Percentiles rank a stretch among this genome's conserved stretches.
Evolutionary conservation across 2,329 filamentous ascomycete species (phyloP).

Genomic region (Coniochaeta sp.): DNA sequence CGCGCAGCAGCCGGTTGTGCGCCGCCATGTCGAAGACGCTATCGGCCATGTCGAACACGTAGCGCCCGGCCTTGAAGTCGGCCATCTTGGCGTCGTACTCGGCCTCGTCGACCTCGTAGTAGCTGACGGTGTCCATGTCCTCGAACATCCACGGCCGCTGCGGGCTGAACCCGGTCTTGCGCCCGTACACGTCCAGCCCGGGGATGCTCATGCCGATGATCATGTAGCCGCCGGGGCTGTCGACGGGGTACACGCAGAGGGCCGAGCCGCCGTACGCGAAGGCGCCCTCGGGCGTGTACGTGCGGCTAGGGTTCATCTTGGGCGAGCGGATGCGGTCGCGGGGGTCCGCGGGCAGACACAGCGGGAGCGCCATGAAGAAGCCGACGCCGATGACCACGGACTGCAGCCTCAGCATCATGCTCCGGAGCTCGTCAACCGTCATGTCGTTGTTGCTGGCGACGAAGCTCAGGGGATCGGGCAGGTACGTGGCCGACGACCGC

Average conservation of each 20-base stretch:
- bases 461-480: slow-evolving; percentile 21
- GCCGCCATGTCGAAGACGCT: slow-evolving; percentile 46
- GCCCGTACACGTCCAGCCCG: slow-evolving; percentile 44
- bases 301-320: slow-evolving; percentile 49
- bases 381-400: slow-evolving; percentile 18
- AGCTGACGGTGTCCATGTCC: slow-evolving; percentile 49
- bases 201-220: slow-evolving; percentile 45
- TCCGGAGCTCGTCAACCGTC: slow-evolving; percentile 6
- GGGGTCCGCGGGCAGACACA: slow-evolving; percentile 34
- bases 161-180: slow-evolving; percentile 38
- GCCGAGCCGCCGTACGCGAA: slow-evolving; percentile 49
- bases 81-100: slow-evolving; percentile 41
- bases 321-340: slow-evolving; percentile 44
- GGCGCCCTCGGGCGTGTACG: slow-evolving; percentile 49
- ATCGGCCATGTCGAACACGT: slow-evolving; percentile 41
- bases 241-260: slow-evolving; percentile 47
- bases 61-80: slow-evolving; percentile 40
- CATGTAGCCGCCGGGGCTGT: slow-evolving; percentile 50
- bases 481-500: slow-evolving; percentile 18
- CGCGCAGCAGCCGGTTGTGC: slow-evolving; percentile 40
- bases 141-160: slow-evolving; percentile 45
- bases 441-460: slow-evolving; percentile 27
- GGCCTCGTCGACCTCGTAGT: slow-evolving; percentile 42
- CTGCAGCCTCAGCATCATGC: slow-evolving; percentile 7
- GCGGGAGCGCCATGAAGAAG: not conserved